These are phyloP conservation scores for Neonectria neomacrospora DNA, from an alignment of 2,329 filamentous ascomycete genomes.

Conservation along the genomic window DNA sequence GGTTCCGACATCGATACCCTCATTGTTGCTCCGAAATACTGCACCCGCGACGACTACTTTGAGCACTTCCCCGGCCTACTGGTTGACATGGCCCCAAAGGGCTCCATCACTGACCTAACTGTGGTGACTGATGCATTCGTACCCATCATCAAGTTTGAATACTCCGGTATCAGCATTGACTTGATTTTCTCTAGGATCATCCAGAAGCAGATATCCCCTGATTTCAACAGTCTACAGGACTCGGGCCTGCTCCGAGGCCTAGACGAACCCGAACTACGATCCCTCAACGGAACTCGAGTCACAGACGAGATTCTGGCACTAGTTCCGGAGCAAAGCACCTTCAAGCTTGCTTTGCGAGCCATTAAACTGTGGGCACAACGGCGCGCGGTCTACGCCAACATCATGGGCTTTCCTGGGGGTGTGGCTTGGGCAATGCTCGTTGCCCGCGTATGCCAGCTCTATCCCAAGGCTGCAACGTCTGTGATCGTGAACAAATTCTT, in stretches of 20 bases:
- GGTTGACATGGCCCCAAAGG: slow-evolving; percentile 77
- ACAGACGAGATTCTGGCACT: slow-evolving; percentile 91
- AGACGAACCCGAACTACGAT: slow-evolving; percentile 87
- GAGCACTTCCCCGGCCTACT: slow-evolving; percentile 85
- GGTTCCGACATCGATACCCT: slow-evolving; percentile 98
- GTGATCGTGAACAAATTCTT: slow-evolving; percentile 96
- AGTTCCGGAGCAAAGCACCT: slow-evolving; percentile 90
- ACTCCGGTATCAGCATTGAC: slow-evolving; percentile 92
- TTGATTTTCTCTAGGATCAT: slow-evolving; percentile 85
- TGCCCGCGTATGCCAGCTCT: slow-evolving; percentile 93
- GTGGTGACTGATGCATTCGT: slow-evolving; percentile 92
- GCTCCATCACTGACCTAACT: slow-evolving; percentile 85
- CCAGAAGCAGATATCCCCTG: slow-evolving; percentile 74
- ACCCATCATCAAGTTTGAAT: slow-evolving; percentile 97
- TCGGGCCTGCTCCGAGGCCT: slow-evolving; percentile 86
- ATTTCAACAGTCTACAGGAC: slow-evolving; percentile 79
- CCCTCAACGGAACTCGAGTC: slow-evolving; percentile 92
- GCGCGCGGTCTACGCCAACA: slow-evolving; percentile 93
- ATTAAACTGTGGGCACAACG: slow-evolving; percentile 97
- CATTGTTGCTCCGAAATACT: slow-evolving; percentile 89
- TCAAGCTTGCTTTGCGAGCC: slow-evolving; percentile 87
- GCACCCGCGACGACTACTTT: slow-evolving; percentile 92
- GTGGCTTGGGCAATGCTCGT: slow-evolving; percentile 99
- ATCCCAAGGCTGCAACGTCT: slow-evolving; percentile 89
- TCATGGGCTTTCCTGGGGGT: slow-evolving; percentile 95